Evolutionary conservation across 805 yeast genomes (phyloP), one percentile per base, ranked within the genome.

Genomic region (Vanderwaltozyma tropicalis): DNA sequence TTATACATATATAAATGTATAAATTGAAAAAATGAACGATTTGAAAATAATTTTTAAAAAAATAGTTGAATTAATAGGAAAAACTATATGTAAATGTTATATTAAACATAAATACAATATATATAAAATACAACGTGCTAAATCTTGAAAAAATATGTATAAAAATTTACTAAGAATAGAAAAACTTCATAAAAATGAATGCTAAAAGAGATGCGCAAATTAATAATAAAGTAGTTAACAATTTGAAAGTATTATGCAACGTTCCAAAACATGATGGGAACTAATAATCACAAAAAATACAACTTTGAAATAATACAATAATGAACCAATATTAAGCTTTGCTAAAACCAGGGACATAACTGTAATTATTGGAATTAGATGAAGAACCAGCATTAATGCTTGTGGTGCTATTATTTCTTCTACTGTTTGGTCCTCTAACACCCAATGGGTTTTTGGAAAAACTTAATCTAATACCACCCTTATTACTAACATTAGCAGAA

Each of bases 401-500:
- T 17, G 35, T 41, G 40, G 38, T 37, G 35, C 44, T 45, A 28
- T 63, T 63, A 28, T 63, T 61, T 51, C 70, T 60, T 55, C 68
- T 61, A 46, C 61, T 68, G 20, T 67, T 67, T 31, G 68, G 73
- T 4, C 96, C 94, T 49, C 98, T 76, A 3, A 92, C 98, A 29
- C 98, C 98, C 48, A 92, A 71, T 16, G 98, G 98, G 59, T 92
- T 92, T 63, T 92, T 92, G 31, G 96, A 85, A 56, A 88, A 92
- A 37, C 95, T 83, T 42, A 92, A 69, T 42, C 98, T 72, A 38
- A 92, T 89, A 20, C 98, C 98, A 28, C 97, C 97, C 58, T 92
- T 92, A 35, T 54, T 60, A 28, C 54, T 59, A 9, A 48, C 71
- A 33, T 71, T 62, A 4, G 85, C 74, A 53, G 96, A 73, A 22